phyloP scores from a whole-genome alignment of 352 stramenopile species.

The Phytophthora sojae region DNA sequence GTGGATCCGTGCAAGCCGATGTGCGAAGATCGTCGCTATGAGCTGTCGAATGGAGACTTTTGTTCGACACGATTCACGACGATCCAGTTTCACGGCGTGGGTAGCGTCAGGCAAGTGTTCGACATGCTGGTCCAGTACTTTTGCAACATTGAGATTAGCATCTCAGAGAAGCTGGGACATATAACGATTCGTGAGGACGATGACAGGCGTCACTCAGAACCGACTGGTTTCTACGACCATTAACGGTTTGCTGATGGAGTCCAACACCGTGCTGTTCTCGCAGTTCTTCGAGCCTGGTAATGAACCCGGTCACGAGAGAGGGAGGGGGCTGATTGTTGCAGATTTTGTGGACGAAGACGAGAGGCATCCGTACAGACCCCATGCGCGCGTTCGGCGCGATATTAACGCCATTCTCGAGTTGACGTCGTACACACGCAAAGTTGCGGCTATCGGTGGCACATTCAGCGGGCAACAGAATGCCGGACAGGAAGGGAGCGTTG shows the following conservation, averaged over 20 bases:
- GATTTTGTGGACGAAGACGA: conserved; percentile 51
- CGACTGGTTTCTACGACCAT: conserved; percentile 44
- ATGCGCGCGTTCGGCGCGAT: conserved; percentile 37
- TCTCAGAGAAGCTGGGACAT: conserved; percentile 46
- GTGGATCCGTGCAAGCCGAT: conserved; percentile 42
- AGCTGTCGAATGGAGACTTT: conserved; percentile 37
- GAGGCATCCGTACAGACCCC: conserved; percentile 41
- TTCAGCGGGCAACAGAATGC: conserved; percentile 3
- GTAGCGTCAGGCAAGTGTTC: conserved; percentile 44
- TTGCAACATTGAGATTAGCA: conserved; percentile 52
- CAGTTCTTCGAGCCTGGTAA: conserved; percentile 32
- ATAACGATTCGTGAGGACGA: conserved; percentile 54
- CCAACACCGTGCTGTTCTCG: conserved; percentile 45
- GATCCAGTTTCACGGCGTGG: conserved; percentile 42
- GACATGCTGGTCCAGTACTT: conserved; percentile 45
- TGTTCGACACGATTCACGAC: conserved; percentile 37
- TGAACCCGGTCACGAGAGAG: conserved; percentile 16
- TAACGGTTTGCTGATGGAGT: conserved; percentile 44
- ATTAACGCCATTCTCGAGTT: conserved; percentile 45
- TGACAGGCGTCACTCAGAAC: conserved; percentile 42
- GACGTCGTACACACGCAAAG: conserved; percentile 34
- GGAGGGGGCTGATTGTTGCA: conserved; percentile 39
- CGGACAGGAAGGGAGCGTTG: conserved; percentile 31
- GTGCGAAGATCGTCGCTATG: conserved; percentile 41
- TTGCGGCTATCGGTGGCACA: conserved; percentile 16